Evolutionary conservation across 2,329 filamentous ascomycete genomes (phyloP).

Genomic region (Grosmannia penicillata): DNA sequence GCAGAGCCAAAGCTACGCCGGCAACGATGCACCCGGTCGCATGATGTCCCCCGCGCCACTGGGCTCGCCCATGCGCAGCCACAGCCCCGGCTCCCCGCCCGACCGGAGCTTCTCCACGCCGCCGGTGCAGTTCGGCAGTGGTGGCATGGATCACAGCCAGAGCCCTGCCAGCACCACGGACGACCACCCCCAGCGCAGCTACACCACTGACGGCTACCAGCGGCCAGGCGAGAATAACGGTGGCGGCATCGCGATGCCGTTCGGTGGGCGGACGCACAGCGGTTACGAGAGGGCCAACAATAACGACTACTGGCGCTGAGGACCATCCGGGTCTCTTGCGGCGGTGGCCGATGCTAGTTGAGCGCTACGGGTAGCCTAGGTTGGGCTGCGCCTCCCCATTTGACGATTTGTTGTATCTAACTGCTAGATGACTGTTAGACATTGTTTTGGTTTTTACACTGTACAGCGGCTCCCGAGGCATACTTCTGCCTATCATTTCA

Average conservation of each 20-base stretch:
- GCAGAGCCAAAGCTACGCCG: not conserved
- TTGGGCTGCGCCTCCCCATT: no score
- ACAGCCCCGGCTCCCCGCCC: not conserved
- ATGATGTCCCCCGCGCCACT: not conserved
- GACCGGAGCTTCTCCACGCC: constrained; percentile 15
- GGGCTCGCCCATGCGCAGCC: not conserved
- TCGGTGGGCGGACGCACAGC: no score
- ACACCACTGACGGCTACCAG: constrained; percentile 2
- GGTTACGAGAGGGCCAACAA: no score
- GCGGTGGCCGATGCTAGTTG: no score
- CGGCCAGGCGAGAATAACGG: not conserved
- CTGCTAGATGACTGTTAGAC: no score
- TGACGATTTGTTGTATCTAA: no score
- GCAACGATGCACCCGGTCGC: not conserved
- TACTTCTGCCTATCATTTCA: no score
- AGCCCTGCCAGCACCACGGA: not conserved
- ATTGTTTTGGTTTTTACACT: no score
- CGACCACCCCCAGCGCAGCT: constrained; percentile 7
- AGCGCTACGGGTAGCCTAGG: no score
- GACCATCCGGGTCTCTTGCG: no score
- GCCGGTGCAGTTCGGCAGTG: constrained; percentile 2
- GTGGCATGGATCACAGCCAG: constrained; percentile 7
- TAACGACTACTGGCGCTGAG: no score
- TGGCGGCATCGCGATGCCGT: not conserved
- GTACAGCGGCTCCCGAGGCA: no score